Base-by-base conservation (phyloP, 2,329 filamentous ascomycete genomes). In the Penicillium sp. region DNA sequence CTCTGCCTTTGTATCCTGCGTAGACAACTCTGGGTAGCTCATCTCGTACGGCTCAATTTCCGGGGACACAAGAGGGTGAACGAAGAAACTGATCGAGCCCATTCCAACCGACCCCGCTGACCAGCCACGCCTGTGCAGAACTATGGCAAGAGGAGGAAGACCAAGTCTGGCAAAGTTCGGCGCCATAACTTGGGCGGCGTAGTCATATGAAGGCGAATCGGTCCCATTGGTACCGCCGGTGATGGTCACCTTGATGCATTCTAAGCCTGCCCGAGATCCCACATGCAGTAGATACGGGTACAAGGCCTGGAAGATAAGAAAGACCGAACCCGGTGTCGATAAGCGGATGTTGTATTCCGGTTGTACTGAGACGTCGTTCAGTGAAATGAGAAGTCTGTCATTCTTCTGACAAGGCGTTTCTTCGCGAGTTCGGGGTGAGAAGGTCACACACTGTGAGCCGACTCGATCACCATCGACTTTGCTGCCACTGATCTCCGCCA, bases 201-300 rank as follows among this genome's bases (percentile, higher is more conserved):
- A 85, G 44, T 85, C 82, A 60, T 74, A 76, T 2, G 79, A 81
- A 7, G 81, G 81, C 0, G 79, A 78, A 28, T 71, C 74, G 1
- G 77, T 77, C 2, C 81, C 78, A 57, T 85, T 84, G 0, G 82
- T 85, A 7, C 82, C 82, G 5, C 83, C 83, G 8, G 69, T 77
- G 31, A 85, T 75, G 2, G 64, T 72, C 8, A 85, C 56, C 18
- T 58, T 64, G 44, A 76, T 66, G 4, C 28, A 53, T 1, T 54
- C 47, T 7, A 42, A 40, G 36, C 55, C 8, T 41, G 56, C 43
- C 36, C 48, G 53, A 25, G 61, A 57, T 38, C 62, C 66, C 28
- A 67, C 65, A 64, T 82, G 78, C 1, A 85, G 65, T 2, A 85
- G 64, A 56, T 79, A 84, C 0, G 83, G 83, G 35, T 85, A 75